phyloP scores from a whole-genome alignment of 768 basidiomycete genomes.

The Ephemerocybe angulata region DNA sequence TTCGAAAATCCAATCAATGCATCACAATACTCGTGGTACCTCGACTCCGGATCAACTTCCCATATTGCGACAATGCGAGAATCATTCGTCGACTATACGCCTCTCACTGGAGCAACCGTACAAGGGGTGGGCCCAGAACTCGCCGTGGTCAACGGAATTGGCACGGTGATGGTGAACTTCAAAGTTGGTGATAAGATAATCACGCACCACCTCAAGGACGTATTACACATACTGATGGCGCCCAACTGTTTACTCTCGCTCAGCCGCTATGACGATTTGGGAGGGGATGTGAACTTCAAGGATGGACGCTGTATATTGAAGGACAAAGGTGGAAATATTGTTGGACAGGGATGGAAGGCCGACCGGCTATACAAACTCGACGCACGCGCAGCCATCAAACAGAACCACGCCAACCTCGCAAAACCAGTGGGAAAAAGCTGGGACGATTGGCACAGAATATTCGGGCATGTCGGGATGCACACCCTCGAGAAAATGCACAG shows the following conservation, averaged over 20 bases:
- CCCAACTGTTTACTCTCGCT: slow-evolving; percentile 5
- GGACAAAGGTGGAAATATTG: not conserved
- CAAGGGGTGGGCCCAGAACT: not conserved
- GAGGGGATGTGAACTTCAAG: not conserved
- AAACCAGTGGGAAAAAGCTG: not conserved
- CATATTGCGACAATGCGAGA: not conserved
- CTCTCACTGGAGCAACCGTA: slow-evolving; percentile 1
- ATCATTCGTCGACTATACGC: not conserved
- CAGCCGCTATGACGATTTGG: slow-evolving; percentile 2
- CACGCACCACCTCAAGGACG: not conserved
- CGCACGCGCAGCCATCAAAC: not conserved
- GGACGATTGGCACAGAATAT: slow-evolving; percentile 1
- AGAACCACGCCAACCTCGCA: not conserved
- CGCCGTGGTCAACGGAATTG: not conserved
- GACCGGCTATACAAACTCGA: slow-evolving; percentile 7
- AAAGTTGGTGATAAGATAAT: not conserved
- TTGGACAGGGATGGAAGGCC: slow-evolving; percentile 2
- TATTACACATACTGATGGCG: slow-evolving; percentile 1
- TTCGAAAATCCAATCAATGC: not conserved
- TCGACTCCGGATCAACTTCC: slow-evolving; percentile 4
- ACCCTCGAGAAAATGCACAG: not conserved
- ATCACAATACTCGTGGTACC: not conserved
- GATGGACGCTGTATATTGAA: not conserved
- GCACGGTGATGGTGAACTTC: slow-evolving; percentile 2
- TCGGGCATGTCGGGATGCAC: slow-evolving; percentile 1